A percentile compares a stretch with the other conserved stretches of the same genome.
phyloP scores from a whole-genome alignment of 345 rosid genomes.

The Linum usitatissimum region DNA sequence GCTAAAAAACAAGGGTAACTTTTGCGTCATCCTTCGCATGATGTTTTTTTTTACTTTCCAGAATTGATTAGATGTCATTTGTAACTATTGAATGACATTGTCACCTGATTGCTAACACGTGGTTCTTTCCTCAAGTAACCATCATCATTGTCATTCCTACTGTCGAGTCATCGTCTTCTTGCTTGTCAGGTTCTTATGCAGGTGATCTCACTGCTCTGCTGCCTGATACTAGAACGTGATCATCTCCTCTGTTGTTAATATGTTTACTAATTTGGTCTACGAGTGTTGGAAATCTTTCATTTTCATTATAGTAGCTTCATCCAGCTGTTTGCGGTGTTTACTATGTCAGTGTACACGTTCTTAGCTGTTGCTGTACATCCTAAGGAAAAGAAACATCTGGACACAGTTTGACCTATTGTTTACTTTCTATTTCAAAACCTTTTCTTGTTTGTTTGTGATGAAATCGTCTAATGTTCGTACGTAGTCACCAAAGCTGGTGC shows the following conservation, averaged over 20 bases:
- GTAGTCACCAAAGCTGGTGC: neutral
- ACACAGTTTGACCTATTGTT: neutral
- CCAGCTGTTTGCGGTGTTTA: neutral
- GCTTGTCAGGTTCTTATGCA: neutral
- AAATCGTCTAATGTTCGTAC: neutral
- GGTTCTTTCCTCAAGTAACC: neutral
- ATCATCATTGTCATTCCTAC: neutral
- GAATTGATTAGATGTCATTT: neutral
- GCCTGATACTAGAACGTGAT: neutral
- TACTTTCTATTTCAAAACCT: too few species aligned
- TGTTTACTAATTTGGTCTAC: neutral
- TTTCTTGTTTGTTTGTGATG: neutral
- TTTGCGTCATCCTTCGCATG: neutral
- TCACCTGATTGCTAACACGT: neutral
- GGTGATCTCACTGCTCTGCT: neutral
- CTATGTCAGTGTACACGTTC: neutral
- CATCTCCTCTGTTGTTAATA: neutral
- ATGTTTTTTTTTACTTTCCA: neutral
- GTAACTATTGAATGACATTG: neutral
- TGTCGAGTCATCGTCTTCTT: neutral
- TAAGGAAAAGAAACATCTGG: too few species aligned
- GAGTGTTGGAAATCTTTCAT: neutral
- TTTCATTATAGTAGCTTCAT: neutral
- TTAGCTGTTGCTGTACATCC: too few species aligned
- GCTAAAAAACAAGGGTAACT: neutral